Conservation (phyloP, 768 basidiomycete species). For the Lanmaoa rubissima region DNA sequence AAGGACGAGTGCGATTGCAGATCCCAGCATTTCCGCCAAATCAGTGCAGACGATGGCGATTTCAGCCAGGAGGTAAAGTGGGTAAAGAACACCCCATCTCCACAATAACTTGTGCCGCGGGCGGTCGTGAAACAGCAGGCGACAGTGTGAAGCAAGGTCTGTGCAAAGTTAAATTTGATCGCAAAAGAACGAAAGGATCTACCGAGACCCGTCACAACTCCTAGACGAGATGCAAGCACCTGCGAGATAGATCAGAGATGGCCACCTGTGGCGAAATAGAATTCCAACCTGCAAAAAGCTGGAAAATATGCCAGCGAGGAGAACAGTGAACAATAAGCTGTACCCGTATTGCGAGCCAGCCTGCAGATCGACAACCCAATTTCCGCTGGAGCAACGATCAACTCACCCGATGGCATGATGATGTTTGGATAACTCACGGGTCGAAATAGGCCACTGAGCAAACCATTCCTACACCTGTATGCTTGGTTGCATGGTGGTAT, state of each 20-base stretch:
- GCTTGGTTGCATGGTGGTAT: conserved; percentile 55
- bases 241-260: conserved; percentile 27
- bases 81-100: conserved; percentile 61
- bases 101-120: conserved; percentile 55
- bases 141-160: conserved; percentile 65
- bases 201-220: conserved; percentile 82
- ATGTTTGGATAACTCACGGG: conserved; percentile 51
- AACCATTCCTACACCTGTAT: conserved; percentile 81
- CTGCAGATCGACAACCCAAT: conserved; percentile 89
- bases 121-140: conserved; percentile 62
- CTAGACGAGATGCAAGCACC: conserved; percentile 78
- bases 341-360: conserved; percentile 87
- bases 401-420: not conserved
- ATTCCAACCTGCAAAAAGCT: conserved; percentile 67
- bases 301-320: conserved; percentile 80
- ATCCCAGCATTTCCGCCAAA: conserved; percentile 78
- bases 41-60: conserved; percentile 76
- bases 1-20: conserved; percentile 77
- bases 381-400: conserved; percentile 49
- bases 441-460: conserved; percentile 90
- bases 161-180: conserved; percentile 16
- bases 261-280: not conserved
- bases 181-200: conserved; percentile 18
- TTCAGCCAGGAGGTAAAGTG: conserved; percentile 63
- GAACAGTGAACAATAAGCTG: conserved; percentile 79